Conservation (phyloP, 2,329 filamentous ascomycete species). For the Purpureocillium takamizusanense region DNA sequence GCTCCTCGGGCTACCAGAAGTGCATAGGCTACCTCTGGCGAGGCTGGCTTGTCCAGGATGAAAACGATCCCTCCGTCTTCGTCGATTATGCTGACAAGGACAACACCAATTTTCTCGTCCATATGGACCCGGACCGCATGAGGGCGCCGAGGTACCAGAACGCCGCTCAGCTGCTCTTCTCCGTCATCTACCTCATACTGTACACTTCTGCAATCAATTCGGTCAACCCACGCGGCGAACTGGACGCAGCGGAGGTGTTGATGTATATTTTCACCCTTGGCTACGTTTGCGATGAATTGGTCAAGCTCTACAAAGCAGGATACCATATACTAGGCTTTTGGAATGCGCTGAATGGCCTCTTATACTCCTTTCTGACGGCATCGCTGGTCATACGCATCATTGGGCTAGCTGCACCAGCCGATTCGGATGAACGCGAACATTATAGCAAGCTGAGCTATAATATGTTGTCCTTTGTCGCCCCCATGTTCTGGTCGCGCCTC, state of each 20-base stretch:
- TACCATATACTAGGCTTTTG: constrained; percentile 89
- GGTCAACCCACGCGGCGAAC: constrained; percentile 73
- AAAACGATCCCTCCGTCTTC: constrained; percentile 82
- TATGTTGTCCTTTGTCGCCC: constrained; percentile 84
- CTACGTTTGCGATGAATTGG: constrained; percentile 78
- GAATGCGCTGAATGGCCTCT: constrained; percentile 84
- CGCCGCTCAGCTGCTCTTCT: constrained; percentile 75
- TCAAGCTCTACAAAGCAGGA: constrained; percentile 92
- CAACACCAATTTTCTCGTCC: constrained; percentile 65
- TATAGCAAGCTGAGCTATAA: constrained; percentile 86
- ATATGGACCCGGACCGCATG: constrained; percentile 93
- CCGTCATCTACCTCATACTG: constrained; percentile 70
- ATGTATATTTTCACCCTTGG: constrained; percentile 88
- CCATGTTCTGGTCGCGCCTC: constrained; percentile 94
- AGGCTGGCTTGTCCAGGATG: constrained; percentile 94
- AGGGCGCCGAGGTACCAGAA: constrained; percentile 90
- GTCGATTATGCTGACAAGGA: constrained; percentile 79
- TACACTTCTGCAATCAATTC: constrained; percentile 93
- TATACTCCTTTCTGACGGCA: constrained; percentile 71
- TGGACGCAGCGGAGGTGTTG: constrained; percentile 75
- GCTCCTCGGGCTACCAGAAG: constrained; percentile 90
- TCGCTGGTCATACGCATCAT: constrained; percentile 74
- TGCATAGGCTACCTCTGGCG: constrained; percentile 89
- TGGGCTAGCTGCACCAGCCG: constrained; percentile 55
- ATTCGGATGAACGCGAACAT: constrained; percentile 35